Percentiles rank a stretch among this genome's conserved stretches.
These are phyloP conservation scores for Nemania sp. DNA, from an alignment of 2,329 filamentous ascomycete species.

Conservation along the genomic window DNA sequence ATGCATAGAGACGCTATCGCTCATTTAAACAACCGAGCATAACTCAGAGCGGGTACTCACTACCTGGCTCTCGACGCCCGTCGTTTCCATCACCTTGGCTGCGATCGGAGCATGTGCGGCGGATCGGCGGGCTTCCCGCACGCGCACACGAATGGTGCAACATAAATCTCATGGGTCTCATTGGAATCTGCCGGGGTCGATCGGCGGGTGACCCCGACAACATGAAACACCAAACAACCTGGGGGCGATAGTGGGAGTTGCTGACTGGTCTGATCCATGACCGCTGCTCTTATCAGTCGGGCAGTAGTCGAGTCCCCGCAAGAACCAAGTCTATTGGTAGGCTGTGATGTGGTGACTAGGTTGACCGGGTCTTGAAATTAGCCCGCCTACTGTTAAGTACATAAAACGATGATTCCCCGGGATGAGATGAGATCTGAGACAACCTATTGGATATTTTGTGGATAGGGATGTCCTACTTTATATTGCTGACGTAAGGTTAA, in stretches of 20 bases:
- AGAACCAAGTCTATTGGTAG: too few species aligned
- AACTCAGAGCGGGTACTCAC: background rate
- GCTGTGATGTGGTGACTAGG: too few species aligned
- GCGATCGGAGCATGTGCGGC: background rate
- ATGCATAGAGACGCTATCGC: background rate
- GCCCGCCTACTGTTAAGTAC: too few species aligned
- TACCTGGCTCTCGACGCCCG: background rate
- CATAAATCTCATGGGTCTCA: background rate
- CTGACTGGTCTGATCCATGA: background rate
- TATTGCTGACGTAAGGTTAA: too few species aligned
- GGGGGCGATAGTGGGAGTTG: background rate
- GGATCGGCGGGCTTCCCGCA: background rate
- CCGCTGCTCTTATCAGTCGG: too few species aligned
- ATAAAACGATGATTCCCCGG: too few species aligned
- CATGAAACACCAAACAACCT: conserved; percentile 3
- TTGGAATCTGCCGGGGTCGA: background rate
- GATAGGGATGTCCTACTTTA: too few species aligned
- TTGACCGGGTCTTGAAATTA: too few species aligned
- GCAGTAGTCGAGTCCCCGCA: too few species aligned
- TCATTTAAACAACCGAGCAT: background rate
- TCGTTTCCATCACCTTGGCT: background rate
- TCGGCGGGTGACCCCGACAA: conserved; percentile 1
- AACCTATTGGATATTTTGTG: too few species aligned
- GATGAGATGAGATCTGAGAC: too few species aligned
- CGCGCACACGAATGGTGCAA: background rate